Conservation (phyloP, 306 rosid species). For the peach (Prunus persica) region Prunus_persica_NCBIv2 NC_034016.1:15530501-15531000, state of each 20-base stretch:
- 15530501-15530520: constrained; percentile 21
- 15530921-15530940: background rate
- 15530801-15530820: background rate
- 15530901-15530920: background rate
- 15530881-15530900: background rate
- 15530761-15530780: background rate
- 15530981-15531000: background rate
- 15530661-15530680: background rate
- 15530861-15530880: background rate
- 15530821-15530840: constrained; percentile 7
- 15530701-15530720: background rate
- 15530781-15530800: background rate
- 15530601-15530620: constrained; percentile 40
- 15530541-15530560: constrained; percentile 51
- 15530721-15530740: background rate
- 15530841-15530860: background rate
- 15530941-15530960: background rate
- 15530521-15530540: constrained; percentile 30
- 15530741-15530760: background rate
- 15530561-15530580: constrained; percentile 65
- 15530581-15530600: constrained; percentile 26
- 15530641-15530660: background rate
- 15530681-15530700: background rate
- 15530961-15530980: background rate
- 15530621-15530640: constrained; percentile 54